Conservation (phyloP, 345 rosid species). For the Hibiscus trionum region DNA sequence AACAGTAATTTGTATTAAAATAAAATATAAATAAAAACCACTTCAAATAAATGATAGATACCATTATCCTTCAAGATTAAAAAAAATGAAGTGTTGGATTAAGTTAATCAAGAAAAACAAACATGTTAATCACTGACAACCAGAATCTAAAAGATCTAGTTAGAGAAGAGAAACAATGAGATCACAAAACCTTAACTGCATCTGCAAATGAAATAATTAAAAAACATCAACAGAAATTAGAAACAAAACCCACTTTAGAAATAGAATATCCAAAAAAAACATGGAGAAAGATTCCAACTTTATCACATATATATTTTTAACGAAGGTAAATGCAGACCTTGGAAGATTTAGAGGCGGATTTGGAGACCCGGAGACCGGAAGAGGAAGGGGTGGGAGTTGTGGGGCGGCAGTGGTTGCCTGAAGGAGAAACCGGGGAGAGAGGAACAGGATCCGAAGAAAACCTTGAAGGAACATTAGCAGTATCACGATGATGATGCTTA, state of each 20-base stretch:
- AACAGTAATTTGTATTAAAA: not conserved
- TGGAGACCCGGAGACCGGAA: conserved; percentile 54
- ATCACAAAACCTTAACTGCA: not conserved
- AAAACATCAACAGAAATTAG: not conserved
- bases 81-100: not conserved
- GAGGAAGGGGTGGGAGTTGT: conserved; percentile 60
- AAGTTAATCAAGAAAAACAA: not conserved
- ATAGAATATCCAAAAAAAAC: not conserved
- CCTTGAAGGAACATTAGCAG: conserved; percentile 18
- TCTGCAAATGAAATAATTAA: not conserved
- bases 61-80: not conserved
- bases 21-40: not conserved
- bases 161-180: not conserved
- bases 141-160: conserved; percentile 14
- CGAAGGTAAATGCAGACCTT: conserved; percentile 37
- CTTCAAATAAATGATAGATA: not conserved
- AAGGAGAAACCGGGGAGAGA: conserved; percentile 23
- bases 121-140: not conserved
- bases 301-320: not conserved
- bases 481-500: not conserved
- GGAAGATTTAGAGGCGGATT: conserved; percentile 39
- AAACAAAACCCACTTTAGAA: not conserved
- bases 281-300: not conserved
- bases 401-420: conserved; percentile 19
- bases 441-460: conserved; percentile 17